These are phyloP conservation scores for Kwoniella botswanensis DNA, from an alignment of 768 basidiomycete species.

Conservation along the genomic window DNA sequence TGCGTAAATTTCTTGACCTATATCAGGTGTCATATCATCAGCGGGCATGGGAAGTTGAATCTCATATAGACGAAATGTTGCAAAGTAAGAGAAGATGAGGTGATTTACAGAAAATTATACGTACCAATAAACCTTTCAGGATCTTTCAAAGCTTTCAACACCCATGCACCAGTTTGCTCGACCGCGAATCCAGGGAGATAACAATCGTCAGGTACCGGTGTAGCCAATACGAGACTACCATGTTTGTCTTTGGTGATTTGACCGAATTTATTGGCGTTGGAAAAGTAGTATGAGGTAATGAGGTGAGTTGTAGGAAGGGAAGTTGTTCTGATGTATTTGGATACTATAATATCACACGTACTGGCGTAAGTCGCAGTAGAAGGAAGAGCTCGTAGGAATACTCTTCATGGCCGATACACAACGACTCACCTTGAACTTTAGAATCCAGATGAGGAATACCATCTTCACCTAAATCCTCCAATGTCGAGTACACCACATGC, in stretches of 20 bases:
- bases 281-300: conserved; percentile 13
- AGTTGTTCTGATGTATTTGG: conserved; percentile 10
- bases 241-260: conserved; percentile 3
- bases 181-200: conserved; percentile 17
- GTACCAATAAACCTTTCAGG: conserved; percentile 27
- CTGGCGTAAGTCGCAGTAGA: background rate
- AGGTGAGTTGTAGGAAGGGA: conserved; percentile 21
- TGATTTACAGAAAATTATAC: background rate
- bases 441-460: conserved; percentile 20
- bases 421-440: conserved; percentile 25
- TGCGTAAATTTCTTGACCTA: conserved; percentile 31
- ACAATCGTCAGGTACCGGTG: conserved; percentile 18
- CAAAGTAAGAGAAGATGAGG: background rate
- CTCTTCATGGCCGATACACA: background rate
- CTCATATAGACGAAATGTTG: background rate
- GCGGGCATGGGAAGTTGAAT: too few relatives aligned
- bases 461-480: conserved; percentile 25
- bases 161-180: conserved; percentile 33
- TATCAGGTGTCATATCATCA: too few relatives aligned
- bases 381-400: too few relatives aligned
- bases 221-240: background rate
- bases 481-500: conserved; percentile 38
- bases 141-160: conserved; percentile 14
- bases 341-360: background rate
- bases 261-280: conserved; percentile 3